Evolutionary conservation across 306 rosid species (phyloP), one percentile per base, ranked within the genome.

Genomic region (Dalbergia cochinchinensis): DNA sequence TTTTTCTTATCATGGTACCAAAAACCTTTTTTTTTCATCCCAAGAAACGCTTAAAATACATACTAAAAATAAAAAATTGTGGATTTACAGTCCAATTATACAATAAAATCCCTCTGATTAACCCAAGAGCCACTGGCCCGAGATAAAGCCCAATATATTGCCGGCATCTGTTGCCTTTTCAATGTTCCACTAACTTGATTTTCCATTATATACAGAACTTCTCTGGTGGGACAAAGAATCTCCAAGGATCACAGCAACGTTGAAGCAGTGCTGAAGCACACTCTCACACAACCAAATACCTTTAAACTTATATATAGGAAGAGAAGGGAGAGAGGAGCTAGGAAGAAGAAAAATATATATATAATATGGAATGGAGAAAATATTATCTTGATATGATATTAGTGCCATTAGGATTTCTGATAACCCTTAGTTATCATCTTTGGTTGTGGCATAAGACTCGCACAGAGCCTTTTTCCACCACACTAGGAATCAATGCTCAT

Each of bases 371-470:
- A 72, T 94, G 98, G 98, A 92, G 88, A 19, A 86, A 84, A n/a
- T 85, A 83, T 86, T 90, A 90, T 78, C 78, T 92, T 70, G 98
- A 94, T 79, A 81, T 88, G 53, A 78, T 91, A 3, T 78, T 90
- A 12, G 96, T 94, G 3, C 98, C 98, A 2, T 70, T 94, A 59
- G 98, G 88, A 51, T 80, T 89, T 45, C 19, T 94, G 7, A 71
- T 90, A 8, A 82, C 60, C 15, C 22, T 74, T 70, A 76, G 60
- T 70, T 94, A 94, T 83, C 91, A 94, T 85, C 48, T 79, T 42
- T 92, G 92, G 94, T 79, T 94, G 22, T 94, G 97, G 98, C 89
- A 89, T 35, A 92, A 85, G 63, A 89, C 84, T 79, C 83, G 94
- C 4, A 90, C 78, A 19, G 73, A 88, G 1, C 96, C 98, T 1